Conservation (phyloP, 164 flowering plant species). For the Magnolia sinica region DNA sequence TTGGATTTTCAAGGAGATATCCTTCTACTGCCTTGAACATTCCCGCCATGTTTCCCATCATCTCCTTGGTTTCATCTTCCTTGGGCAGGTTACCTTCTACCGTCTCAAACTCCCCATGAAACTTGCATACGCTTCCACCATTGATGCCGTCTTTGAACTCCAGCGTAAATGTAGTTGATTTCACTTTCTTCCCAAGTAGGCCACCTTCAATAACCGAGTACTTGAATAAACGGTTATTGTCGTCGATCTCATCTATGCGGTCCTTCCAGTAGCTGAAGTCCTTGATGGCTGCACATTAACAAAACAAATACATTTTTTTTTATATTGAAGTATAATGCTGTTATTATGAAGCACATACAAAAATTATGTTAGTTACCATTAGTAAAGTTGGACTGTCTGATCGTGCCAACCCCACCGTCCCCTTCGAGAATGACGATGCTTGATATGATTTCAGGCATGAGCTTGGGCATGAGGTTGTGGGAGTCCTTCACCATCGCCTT, state of each 20-base stretch:
- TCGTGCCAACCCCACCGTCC: too few relatives aligned
- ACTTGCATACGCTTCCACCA: conserved; percentile 1
- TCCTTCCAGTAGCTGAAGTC: conserved; percentile 7
- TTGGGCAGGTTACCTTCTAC: not conserved
- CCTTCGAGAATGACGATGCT: too few relatives aligned
- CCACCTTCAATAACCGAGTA: conserved; percentile 9
- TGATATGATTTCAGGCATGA: too few relatives aligned
- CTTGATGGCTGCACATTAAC: not conserved
- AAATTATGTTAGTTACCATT: not conserved
- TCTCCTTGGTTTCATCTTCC: conserved; percentile 3
- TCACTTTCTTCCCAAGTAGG: conserved; percentile 5
- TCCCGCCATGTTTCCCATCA: not conserved
- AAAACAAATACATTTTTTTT: not conserved
- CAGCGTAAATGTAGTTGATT: not conserved
- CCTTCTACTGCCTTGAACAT: conserved; percentile 7
- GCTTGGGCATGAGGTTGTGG: not conserved
- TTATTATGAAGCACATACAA: not conserved
- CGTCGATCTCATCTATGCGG: conserved; percentile 2
- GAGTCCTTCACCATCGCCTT: conserved; percentile 1
- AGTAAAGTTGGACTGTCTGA: too few relatives aligned
- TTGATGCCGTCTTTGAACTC: not conserved
- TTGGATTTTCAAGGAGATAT: conserved; percentile 4
- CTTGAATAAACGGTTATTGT: not conserved
- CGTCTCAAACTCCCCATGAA: not conserved
- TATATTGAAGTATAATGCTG: not conserved